phyloP scores from a whole-genome alignment of 768 basidiomycete species.

The Phlegmacium glaucopus region DNA sequence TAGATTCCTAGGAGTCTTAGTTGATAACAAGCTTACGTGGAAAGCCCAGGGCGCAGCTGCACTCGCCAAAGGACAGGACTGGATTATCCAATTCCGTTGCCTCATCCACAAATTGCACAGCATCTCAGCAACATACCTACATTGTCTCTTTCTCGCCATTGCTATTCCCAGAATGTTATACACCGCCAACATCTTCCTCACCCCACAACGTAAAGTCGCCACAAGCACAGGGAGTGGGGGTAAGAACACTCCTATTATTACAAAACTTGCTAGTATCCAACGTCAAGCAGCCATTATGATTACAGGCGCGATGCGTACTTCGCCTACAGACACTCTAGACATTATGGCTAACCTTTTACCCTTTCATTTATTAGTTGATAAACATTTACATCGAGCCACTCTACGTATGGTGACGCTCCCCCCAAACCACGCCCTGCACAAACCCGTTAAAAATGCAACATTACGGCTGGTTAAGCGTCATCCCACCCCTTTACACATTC shows the following conservation, averaged over 20 bases:
- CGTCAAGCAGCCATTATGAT: slow-evolving; percentile 10
- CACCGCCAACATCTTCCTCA: too few relatives aligned
- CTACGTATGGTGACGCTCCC: background rate
- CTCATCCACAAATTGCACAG: background rate
- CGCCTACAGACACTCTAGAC: slow-evolving; percentile 13
- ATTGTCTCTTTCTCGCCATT: background rate
- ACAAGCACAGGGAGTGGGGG: background rate
- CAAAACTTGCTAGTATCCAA: slow-evolving; percentile 8
- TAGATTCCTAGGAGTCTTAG: slow-evolving; percentile 3
- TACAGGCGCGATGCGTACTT: slow-evolving; percentile 11
- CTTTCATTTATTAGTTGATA: background rate
- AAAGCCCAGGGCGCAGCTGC: slow-evolving; percentile 3
- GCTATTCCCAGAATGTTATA: slow-evolving; percentile 1
- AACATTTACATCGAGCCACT: background rate
- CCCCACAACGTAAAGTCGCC: too few relatives aligned
- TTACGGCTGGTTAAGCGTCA: background rate
- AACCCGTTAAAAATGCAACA: background rate
- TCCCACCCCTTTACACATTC: background rate
- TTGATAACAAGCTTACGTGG: slow-evolving; percentile 6
- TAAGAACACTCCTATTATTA: background rate
- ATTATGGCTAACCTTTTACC: slow-evolving; percentile 12
- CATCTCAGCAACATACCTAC: background rate
- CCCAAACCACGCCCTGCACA: background rate
- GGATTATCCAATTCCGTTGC: background rate
- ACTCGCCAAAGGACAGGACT: background rate